phyloP scores from a whole-genome alignment of 2,329 filamentous ascomycete species.

The Lithohypha guttulata region DNA sequence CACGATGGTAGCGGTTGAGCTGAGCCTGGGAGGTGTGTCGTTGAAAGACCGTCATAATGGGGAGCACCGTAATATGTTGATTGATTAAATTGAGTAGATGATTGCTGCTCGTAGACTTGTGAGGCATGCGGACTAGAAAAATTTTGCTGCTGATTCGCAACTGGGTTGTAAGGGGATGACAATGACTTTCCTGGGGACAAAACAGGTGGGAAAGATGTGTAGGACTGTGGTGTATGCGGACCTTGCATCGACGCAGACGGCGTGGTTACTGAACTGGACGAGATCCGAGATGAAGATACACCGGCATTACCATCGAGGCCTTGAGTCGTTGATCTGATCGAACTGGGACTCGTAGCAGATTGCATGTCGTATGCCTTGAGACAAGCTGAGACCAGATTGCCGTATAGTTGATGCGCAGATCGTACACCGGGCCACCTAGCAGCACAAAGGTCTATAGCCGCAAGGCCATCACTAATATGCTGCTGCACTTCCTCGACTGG shows the following conservation, averaged over 20 bases:
- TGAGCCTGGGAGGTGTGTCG: conserved; percentile 3
- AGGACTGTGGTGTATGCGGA: conserved; percentile 23
- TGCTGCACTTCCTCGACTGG: conserved; percentile 63
- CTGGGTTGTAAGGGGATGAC: not conserved
- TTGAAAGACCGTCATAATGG: conserved; percentile 6
- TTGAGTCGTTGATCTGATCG: conserved; percentile 34
- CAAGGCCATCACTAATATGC: conserved; percentile 62
- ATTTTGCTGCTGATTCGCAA: not conserved
- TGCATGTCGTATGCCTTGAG: conserved; percentile 66
- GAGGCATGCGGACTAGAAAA: not conserved
- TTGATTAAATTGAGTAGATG: conserved; percentile 10
- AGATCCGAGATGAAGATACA: conserved; percentile 22
- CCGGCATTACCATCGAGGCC: conserved; percentile 32
- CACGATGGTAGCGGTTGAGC: conserved; percentile 26
- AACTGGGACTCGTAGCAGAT: not conserved
- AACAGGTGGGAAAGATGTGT: conserved; percentile 2
- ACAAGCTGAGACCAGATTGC: conserved; percentile 74
- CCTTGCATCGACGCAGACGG: conserved; percentile 28
- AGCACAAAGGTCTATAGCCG: conserved; percentile 67
- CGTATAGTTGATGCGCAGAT: conserved; percentile 73
- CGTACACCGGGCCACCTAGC: conserved; percentile 86
- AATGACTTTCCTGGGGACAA: not conserved
- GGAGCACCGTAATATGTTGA: conserved; percentile 10
- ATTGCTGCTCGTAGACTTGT: conserved; percentile 1
- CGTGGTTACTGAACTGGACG: conserved; percentile 31